A percentile compares a stretch with the other conserved stretches of the same genome.
phyloP scores from a whole-genome alignment of 805 yeast genomes.

The Metschnikowia arizonensis region DNA sequence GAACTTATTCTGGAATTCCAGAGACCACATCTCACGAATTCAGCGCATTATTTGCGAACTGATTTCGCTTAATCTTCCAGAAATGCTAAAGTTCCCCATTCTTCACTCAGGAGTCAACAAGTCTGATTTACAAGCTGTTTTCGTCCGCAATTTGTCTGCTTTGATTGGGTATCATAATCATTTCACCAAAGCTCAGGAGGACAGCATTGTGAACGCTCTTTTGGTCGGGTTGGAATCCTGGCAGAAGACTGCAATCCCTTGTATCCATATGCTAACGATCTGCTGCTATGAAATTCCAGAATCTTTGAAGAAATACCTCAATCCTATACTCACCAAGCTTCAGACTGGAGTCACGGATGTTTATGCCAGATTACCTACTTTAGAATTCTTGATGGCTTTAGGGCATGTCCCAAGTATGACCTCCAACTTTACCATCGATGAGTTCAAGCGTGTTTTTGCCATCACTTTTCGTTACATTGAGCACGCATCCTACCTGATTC shows the following conservation, averaged over 20 bases:
- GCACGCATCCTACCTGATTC: constrained; percentile 52
- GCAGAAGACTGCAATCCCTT: constrained; percentile 75
- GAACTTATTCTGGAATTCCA: constrained; percentile 44
- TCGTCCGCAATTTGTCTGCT: constrained; percentile 58
- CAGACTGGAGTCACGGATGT: constrained; percentile 72
- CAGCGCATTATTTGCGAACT: constrained; percentile 56
- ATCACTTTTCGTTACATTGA: constrained; percentile 78
- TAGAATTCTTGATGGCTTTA: constrained; percentile 69
- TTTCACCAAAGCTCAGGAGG: constrained; percentile 56
- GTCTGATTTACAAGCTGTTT: constrained; percentile 63
- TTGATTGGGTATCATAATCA: constrained; percentile 55
- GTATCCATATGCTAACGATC: constrained; percentile 68
- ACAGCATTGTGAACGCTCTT: constrained; percentile 56
- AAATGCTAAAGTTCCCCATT: constrained; percentile 19
- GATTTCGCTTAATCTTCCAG: constrained; percentile 47
- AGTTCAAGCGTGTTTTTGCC: constrained; percentile 75
- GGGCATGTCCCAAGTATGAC: constrained; percentile 64
- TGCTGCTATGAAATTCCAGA: constrained; percentile 80
- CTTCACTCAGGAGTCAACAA: constrained; percentile 44
- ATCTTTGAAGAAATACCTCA: constrained; percentile 63
- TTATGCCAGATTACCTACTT: constrained; percentile 64
- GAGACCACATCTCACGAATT: constrained; percentile 37
- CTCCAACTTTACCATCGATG: constrained; percentile 70
- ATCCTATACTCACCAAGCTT: constrained; percentile 65
- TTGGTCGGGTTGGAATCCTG: constrained; percentile 63